Percentiles rank a stretch among this genome's conserved stretches.
These are phyloP conservation scores for Sclerospora graminicola DNA, from an alignment of 352 stramenopile genomes.

Conservation along the genomic window DNA sequence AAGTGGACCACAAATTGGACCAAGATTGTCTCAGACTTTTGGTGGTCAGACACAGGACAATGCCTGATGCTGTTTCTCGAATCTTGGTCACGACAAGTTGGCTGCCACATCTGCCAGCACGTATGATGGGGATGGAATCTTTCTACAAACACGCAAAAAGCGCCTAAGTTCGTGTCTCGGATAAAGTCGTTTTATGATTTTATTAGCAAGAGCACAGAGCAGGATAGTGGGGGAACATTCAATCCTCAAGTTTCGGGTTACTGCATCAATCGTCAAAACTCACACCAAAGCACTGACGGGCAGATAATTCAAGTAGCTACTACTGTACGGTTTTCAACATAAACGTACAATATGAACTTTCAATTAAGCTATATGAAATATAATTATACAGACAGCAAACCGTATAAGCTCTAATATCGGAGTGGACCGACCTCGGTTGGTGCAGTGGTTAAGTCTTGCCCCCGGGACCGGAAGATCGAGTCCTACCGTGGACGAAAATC, in stretches of 20 bases:
- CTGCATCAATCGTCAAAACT: conserved; percentile 8
- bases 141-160: conserved; percentile 31
- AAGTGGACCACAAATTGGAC: conserved; percentile 58
- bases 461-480: too few relatives aligned
- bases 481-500: too few relatives aligned
- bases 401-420: too few relatives aligned
- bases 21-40: conserved; percentile 69
- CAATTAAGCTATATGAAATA: not conserved
- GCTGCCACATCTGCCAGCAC: conserved; percentile 4
- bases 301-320: conserved; percentile 13
- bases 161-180: conserved; percentile 27
- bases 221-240: conserved; percentile 3
- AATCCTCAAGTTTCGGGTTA: conserved; percentile 12
- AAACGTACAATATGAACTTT: too few relatives aligned
- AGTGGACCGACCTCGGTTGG: too few relatives aligned
- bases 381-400: too few relatives aligned
- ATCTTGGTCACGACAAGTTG: conserved; percentile 10
- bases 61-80: conserved; percentile 31
- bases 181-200: conserved; percentile 17
- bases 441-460: too few relatives aligned
- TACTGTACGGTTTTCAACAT: conserved; percentile 1
- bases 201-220: conserved; percentile 12
- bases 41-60: conserved; percentile 44
- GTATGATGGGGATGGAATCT: conserved; percentile 19
- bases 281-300: not conserved